Percentiles rank a stretch among this genome's conserved stretches.
phyloP scores from a whole-genome alignment of 2,329 filamentous ascomycete genomes.

The Monosporascus sp. region DNA sequence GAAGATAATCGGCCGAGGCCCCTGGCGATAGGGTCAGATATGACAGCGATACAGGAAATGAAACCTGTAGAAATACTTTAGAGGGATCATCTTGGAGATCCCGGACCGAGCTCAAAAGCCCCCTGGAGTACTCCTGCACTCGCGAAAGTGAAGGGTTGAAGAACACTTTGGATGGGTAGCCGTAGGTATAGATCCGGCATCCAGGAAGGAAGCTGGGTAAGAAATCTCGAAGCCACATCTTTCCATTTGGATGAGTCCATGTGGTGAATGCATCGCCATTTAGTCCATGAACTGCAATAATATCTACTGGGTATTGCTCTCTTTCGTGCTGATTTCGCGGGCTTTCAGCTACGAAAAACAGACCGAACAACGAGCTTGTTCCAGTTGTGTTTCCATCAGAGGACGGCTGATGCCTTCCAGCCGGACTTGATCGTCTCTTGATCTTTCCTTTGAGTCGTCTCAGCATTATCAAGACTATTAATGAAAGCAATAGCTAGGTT shows the following conservation, averaged over 20 bases:
- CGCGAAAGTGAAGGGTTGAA: conserved; percentile 6
- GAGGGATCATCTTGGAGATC: conserved; percentile 6
- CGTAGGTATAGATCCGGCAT: conserved; percentile 19
- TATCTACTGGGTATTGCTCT: conserved; percentile 9
- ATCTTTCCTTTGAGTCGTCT: not conserved
- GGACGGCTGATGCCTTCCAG: not conserved
- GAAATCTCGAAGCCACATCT: conserved; percentile 16
- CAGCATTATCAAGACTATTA: not conserved
- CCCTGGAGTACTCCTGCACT: conserved; percentile 11
- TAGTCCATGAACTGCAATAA: conserved; percentile 19
- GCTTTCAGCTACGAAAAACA: not conserved
- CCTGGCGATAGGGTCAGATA: conserved; percentile 5
- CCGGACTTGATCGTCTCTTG: not conserved
- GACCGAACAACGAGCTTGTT: not conserved
- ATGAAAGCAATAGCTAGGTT: not conserved
- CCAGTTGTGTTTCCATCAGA: not conserved
- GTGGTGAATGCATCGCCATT: conserved; percentile 14
- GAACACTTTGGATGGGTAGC: conserved; percentile 14
- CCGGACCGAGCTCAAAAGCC: conserved; percentile 10
- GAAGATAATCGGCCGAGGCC: conserved; percentile 17
- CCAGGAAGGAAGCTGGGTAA: conserved; percentile 14
- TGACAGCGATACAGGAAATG: not conserved
- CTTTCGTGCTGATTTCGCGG: not conserved
- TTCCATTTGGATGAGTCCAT: conserved; percentile 13
- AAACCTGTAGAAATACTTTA: conserved; percentile 2